Percentiles rank a stretch among this genome's conserved stretches.
Conservation (phyloP, 495 filamentous ascomycete species). For the Aspergillus saccharolyticus region DNA sequence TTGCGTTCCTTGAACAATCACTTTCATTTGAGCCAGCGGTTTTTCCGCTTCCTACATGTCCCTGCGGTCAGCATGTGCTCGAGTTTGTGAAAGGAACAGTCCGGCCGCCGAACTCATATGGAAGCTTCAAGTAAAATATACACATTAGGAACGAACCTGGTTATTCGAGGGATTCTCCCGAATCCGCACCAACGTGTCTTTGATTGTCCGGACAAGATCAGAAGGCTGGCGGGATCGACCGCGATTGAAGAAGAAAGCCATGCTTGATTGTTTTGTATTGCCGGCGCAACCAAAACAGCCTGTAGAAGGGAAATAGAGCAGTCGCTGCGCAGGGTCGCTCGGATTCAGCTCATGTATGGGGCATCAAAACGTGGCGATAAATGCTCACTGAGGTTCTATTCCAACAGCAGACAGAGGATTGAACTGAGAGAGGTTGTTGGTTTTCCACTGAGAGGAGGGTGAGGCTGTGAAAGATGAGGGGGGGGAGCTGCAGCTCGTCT, state of each 20-base stretch:
- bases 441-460: neutral
- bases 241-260: conserved; percentile 91
- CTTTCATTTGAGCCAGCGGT: conserved; percentile 75
- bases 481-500: conserved; percentile 2
- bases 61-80: conserved; percentile 31
- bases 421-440: neutral
- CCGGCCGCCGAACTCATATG: conserved; percentile 12
- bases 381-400: neutral
- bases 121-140: conserved; percentile 15
- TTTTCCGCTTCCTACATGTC: conserved; percentile 60
- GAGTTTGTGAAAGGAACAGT: neutral
- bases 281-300: conserved; percentile 11
- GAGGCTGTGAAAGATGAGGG: conserved; percentile 3
- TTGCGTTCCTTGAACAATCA: conserved; percentile 76
- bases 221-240: conserved; percentile 49
- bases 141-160: conserved; percentile 41
- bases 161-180: conserved; percentile 37
- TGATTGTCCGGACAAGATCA: conserved; percentile 54
- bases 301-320: neutral
- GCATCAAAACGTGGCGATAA: neutral
- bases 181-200: conserved; percentile 50
- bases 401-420: neutral
- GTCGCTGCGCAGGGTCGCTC: neutral
- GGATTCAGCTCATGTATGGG: neutral
- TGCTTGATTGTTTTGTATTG: conserved; percentile 30